These are phyloP conservation scores for Podospora appendiculata DNA, from an alignment of 495 filamentous ascomycete species.

Conservation along the genomic window DNA sequence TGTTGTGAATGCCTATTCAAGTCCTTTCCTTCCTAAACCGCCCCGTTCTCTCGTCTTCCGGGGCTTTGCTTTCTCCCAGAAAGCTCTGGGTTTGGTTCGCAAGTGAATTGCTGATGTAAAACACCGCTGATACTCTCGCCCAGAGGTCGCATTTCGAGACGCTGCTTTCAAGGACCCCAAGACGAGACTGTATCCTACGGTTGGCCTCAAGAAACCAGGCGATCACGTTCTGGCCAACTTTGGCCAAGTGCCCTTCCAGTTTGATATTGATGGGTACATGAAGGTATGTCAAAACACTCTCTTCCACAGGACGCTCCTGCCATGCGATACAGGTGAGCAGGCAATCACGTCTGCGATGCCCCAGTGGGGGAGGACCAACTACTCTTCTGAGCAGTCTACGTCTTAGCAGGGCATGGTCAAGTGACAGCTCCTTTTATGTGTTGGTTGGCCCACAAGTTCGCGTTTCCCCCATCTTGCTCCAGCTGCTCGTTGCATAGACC, in stretches of 20 bases:
- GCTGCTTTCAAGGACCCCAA: conserved; percentile 57
- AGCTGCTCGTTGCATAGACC: too few species aligned
- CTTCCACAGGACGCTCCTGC: neutral
- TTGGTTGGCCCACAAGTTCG: neutral
- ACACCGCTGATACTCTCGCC: conserved; percentile 5
- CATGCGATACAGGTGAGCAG: neutral
- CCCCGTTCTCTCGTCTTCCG: neutral
- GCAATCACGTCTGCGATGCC: too few species aligned
- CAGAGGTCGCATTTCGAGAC: conserved; percentile 76
- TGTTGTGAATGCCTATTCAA: conserved; percentile 8
- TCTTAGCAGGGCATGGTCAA: too few species aligned
- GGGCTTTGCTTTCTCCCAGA: neutral
- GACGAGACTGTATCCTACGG: conserved; percentile 68
- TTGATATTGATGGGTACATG: conserved; percentile 86
- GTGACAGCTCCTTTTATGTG: too few species aligned
- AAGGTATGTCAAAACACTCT: conserved; percentile 42
- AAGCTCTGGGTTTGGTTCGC: neutral
- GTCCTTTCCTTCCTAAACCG: neutral
- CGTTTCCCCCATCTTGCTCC: neutral
- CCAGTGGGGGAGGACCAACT: too few species aligned
- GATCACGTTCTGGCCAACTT: conserved; percentile 88
- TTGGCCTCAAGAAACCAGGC: conserved; percentile 87
- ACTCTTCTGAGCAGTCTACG: too few species aligned
- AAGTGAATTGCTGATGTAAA: neutral
- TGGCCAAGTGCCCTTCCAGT: conserved; percentile 82